These are phyloP conservation scores for Lyophyllum semitale DNA, from an alignment of 768 basidiomycete species.

Conservation along the genomic window DNA sequence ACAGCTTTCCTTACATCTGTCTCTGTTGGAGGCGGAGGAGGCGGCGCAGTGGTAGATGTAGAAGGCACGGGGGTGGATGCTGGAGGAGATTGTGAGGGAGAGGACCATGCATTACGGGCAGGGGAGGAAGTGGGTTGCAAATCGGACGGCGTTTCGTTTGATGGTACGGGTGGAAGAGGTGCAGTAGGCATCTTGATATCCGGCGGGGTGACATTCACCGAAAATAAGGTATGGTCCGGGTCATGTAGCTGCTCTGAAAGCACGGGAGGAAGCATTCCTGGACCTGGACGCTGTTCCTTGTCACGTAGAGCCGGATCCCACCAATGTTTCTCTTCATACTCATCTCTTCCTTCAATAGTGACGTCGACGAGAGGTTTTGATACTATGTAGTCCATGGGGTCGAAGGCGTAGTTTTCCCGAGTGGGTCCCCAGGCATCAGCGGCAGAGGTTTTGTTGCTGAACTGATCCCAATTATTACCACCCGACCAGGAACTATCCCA, in stretches of 20 bases:
- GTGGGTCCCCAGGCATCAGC: constrained; percentile 18
- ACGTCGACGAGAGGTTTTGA: constrained; percentile 27
- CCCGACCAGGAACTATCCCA: background rate
- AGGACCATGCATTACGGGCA: constrained; percentile 7
- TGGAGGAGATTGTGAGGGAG: background rate
- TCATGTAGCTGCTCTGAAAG: constrained; percentile 71
- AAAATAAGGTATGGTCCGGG: constrained; percentile 71
- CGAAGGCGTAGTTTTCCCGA: constrained; percentile 13
- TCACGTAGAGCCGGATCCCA: constrained; percentile 58
- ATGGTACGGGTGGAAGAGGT: background rate
- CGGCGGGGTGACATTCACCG: constrained; percentile 45
- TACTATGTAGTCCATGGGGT: constrained; percentile 20
- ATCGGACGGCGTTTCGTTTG: background rate
- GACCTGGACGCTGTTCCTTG: constrained; percentile 58
- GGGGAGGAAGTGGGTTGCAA: constrained; percentile 2
- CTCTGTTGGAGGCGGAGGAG: constrained; percentile 48
- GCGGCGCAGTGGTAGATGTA: constrained; percentile 9
- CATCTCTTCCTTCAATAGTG: constrained; percentile 61
- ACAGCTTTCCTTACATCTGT: constrained; percentile 69
- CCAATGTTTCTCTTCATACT: constrained; percentile 67
- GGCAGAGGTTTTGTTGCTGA: background rate
- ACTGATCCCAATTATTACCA: background rate
- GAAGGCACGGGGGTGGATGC: background rate
- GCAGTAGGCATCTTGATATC: constrained; percentile 14
- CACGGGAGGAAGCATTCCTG: constrained; percentile 68